Evolutionary conservation across 1,284 basidiomycete genomes (phyloP), one percentile per base, ranked within the genome.

Genomic region (Rugosomyces carneus): DNA sequence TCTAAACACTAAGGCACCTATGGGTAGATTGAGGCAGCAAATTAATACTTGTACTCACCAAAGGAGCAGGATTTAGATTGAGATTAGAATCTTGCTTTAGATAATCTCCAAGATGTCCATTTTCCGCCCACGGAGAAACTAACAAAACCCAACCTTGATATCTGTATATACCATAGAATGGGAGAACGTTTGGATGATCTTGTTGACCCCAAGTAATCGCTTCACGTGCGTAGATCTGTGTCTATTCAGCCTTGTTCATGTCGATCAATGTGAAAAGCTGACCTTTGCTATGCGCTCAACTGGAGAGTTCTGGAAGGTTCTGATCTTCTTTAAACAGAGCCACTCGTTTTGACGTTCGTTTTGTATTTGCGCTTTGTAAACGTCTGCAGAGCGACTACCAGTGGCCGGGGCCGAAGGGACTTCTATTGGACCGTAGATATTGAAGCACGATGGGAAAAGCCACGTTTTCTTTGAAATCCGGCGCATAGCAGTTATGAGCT

Each of bases 141-240:
- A 45, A 15, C 10, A 16, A 18, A 18, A 41, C 16, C 8, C 32
- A 37, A n/a, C 19, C 21, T 18, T 21, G 27, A 31, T 23, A 46
- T 5, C 2, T 8, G 19, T 27, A 44, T 16, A 45, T 2, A 32
- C 38, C 42, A 32, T 19, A 49, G 11, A 40, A 37, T 3, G 39
- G 39, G 8, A 49, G 18, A 6, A 45, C 7, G 24, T 44, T 37
- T 8, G 47, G 40, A 18, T 45, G 43, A 3, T 16, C 24, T 27
- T 45, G n/a, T 21, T 44, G 38, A 11, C 44, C 35, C 48, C 48
- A 49, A 5, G 42, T n/a, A 2, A 49, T 44, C 4, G 44, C 44
- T 21, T 45, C 44, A n/a, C 38, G 42, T 21, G 40, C 27, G 31
- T 41, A 41, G 16, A 41, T 29, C 40, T 41, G 16, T 21, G n/a